Evolutionary conservation across 352 stramenopile genomes (phyloP).

Genomic region (Thalassiosira sp.): DNA sequence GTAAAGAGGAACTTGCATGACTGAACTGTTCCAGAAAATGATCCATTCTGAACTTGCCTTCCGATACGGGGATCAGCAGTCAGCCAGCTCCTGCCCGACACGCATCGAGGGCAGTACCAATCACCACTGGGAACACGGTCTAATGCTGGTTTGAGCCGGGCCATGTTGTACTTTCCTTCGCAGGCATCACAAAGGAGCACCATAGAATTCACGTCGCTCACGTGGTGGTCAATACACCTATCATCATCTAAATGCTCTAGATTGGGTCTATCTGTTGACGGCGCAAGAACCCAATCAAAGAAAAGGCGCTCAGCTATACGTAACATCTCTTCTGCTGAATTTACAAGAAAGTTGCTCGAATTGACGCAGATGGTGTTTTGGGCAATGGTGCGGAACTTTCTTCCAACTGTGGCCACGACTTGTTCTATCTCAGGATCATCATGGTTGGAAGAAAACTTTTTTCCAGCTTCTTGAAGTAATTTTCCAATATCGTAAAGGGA

Average conservation of each 20-base stretch:
- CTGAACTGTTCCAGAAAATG: constrained; percentile 55
- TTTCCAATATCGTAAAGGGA: constrained; percentile 77
- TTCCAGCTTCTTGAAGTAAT: constrained; percentile 65
- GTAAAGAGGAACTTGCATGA: constrained; percentile 65
- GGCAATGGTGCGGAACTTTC: constrained; percentile 77
- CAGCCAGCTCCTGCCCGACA: constrained; percentile 74
- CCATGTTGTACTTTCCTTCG: constrained; percentile 84
- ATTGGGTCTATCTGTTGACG: constrained; percentile 53
- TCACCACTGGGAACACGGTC: constrained; percentile 77
- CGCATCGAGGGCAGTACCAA: constrained; percentile 82
- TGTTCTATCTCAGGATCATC: constrained; percentile 53
- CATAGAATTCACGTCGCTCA: constrained; percentile 74
- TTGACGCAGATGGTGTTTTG: constrained; percentile 76
- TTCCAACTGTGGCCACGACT: constrained; percentile 69
- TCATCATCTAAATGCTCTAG: constrained; percentile 81
- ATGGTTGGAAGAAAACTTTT: constrained; percentile 45
- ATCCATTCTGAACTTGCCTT: constrained; percentile 55
- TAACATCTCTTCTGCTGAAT: constrained; percentile 79
- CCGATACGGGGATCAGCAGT: constrained; percentile 78
- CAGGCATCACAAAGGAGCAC: constrained; percentile 83
- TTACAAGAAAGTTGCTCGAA: constrained; percentile 72
- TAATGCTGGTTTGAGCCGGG: constrained; percentile 72
- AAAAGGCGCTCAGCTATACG: constrained; percentile 83
- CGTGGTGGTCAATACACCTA: constrained; percentile 79
- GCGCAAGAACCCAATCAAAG: constrained; percentile 83